These are phyloP conservation scores for Diplodia intermedia DNA, from an alignment of 2,329 filamentous ascomycete species.

Conservation along the genomic window DNA sequence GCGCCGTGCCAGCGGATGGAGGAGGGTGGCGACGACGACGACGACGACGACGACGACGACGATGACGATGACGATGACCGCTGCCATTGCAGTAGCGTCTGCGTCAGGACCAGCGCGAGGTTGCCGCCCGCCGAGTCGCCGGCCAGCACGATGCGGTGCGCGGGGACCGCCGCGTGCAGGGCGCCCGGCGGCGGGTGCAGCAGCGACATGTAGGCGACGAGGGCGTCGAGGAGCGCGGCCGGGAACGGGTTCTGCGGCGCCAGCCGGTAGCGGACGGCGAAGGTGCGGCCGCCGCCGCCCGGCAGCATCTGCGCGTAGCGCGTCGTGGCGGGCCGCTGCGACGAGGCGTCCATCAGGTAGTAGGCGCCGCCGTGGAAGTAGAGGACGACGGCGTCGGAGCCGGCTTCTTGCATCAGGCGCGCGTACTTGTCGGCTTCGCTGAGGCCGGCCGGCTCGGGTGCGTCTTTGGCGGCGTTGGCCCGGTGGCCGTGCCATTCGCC, in stretches of 20 bases:
- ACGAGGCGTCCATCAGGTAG: constrained; percentile 73
- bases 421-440: constrained; percentile 70
- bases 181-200: constrained; percentile 74
- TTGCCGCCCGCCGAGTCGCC: constrained; percentile 82
- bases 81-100: constrained; percentile 70
- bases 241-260: constrained; percentile 79
- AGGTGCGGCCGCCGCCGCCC: constrained; percentile 70
- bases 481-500: constrained; percentile 81
- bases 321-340: constrained; percentile 66
- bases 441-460: constrained; percentile 59
- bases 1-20: constrained; percentile 67
- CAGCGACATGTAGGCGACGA: constrained; percentile 74
- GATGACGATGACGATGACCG: constrained; percentile 45
- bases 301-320: constrained; percentile 63
- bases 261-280: constrained; percentile 76
- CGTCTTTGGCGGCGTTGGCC: constrained; percentile 58
- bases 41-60: constrained; percentile 51
- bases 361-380: constrained; percentile 82
- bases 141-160: constrained; percentile 71
- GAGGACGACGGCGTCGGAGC: constrained; percentile 67
- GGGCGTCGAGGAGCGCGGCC: constrained; percentile 72
- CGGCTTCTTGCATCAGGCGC: constrained; percentile 71
- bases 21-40: constrained; percentile 41
- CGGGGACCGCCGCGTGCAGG: constrained; percentile 68
- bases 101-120: constrained; percentile 69